phyloP scores from a whole-genome alignment of 2,329 filamentous ascomycete species.

The Cytospora leucostoma region DNA sequence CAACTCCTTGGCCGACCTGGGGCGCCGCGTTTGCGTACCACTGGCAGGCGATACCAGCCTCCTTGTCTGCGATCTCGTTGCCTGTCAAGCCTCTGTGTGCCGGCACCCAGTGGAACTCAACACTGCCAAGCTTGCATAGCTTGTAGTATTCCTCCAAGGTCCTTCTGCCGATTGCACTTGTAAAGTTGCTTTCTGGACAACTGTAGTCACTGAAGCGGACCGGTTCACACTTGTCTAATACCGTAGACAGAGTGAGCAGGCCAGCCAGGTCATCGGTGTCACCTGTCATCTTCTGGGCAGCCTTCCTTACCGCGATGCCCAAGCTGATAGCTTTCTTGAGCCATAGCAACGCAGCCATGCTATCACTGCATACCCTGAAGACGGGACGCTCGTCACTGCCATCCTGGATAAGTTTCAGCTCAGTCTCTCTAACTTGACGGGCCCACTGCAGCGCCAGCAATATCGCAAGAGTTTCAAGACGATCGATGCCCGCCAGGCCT shows the following conservation, averaged over 20 bases:
- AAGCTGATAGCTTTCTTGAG: not conserved
- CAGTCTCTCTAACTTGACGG: not conserved
- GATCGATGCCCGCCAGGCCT: not conserved
- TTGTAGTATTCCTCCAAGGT: slow-evolving; percentile 2
- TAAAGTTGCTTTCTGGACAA: not conserved
- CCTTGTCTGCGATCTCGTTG: slow-evolving; percentile 8
- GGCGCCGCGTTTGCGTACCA: slow-evolving; percentile 1
- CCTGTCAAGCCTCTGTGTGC: not conserved
- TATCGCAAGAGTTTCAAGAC: not conserved
- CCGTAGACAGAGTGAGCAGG: not conserved
- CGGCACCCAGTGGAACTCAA: slow-evolving; percentile 16
- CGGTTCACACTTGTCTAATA: not conserved
- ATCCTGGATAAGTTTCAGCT: not conserved
- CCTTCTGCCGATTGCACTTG: not conserved
- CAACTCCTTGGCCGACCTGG: not conserved
- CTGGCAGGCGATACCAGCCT: not conserved
- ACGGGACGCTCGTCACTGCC: not conserved
- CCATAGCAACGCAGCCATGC: not conserved
- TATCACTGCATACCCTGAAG: slow-evolving; percentile 3
- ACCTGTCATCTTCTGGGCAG: not conserved
- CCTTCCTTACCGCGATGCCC: not conserved
- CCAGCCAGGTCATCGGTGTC: not conserved
- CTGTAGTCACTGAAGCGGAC: not conserved
- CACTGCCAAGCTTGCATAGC: slow-evolving; percentile 1
- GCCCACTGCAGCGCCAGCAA: slow-evolving; percentile 2